phyloP scores from a whole-genome alignment of 192 early-diverging fungal species.

The Backusella westeae region DNA sequence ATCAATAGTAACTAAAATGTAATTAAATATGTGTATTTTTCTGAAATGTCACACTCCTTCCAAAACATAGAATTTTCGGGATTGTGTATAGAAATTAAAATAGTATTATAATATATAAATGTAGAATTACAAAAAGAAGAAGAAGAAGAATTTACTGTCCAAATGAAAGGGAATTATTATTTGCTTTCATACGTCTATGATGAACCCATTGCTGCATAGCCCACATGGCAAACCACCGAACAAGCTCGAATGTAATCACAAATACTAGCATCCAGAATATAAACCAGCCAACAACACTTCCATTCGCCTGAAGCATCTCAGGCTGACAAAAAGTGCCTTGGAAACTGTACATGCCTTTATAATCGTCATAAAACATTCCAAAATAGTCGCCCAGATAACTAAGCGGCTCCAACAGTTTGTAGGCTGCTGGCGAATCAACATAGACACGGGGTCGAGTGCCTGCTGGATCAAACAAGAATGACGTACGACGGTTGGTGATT shows the following conservation, averaged over 20 bases:
- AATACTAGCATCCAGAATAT: conserved; percentile 40
- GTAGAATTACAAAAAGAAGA: not conserved
- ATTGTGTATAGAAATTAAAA: too few relatives aligned
- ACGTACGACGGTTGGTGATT: conserved; percentile 53
- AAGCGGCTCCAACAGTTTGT: conserved; percentile 51
- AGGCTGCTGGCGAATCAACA: conserved; percentile 29
- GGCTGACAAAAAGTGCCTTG: conserved; percentile 64
- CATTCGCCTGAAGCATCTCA: conserved; percentile 42
- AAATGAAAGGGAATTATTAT: not conserved
- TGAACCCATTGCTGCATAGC: not conserved
- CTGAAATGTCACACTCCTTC: too few relatives aligned
- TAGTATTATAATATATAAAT: too few relatives aligned
- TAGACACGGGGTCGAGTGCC: conserved; percentile 53
- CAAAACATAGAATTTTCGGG: too few relatives aligned
- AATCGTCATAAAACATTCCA: conserved; percentile 54
- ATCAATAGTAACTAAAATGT: too few relatives aligned
- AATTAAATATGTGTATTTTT: too few relatives aligned
- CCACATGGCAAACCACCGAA: conserved; percentile 7
- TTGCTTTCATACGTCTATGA: not conserved
- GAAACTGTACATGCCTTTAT: conserved; percentile 71
- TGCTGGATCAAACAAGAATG: conserved; percentile 65
- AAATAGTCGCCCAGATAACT: conserved; percentile 55
- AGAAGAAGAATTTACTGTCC: not conserved
- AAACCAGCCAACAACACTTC: conserved; percentile 44
- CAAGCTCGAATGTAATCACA: conserved; percentile 22